Base-by-base conservation (phyloP, 306 rosid genomes). In the Acmispon strigosus region DNA sequence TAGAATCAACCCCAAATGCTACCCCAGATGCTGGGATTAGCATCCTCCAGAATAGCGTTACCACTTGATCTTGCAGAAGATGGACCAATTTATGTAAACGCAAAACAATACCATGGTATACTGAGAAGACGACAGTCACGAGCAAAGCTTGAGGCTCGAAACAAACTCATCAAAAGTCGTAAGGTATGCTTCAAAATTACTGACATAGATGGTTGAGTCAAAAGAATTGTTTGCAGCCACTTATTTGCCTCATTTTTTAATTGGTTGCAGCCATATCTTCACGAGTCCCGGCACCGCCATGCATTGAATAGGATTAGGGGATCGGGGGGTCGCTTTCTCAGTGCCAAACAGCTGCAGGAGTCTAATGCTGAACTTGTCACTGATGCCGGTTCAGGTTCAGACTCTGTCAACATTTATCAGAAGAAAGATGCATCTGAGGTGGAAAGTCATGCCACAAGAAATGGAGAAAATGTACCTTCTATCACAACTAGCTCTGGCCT, bases 101-200 rank as follows among this genome's bases (percentile, higher is more conserved):
- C 97, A 1, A 92, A 92, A 81, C 97, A 92, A 61, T 92, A 92
- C 77, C 96, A 83, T 59, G 97, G 97, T 61, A 92, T 92, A 82
- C 85, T 92, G 66, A 83, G 97, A 59, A 89, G 97, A 80, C 78
- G 97, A 67, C 90, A 92, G 69, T 92, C 91, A 3, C 96, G 97
- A 49, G 97, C 97, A 62, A 92, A 89, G 86, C 87, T 89, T 8
- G 96, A 92, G 84, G 94, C 91, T 74, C 88, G 83, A 61, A 92
- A 87, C 79, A 87, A 83, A 78, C 89, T 92, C 60, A 62, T 92
- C 27, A 92, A 86, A 81, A 61, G 67, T 58, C 90, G 96, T 7
- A 92, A 86, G 94, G 97, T 89, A 76, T 18, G 62, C 37, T 53
- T 41, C 48, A 36, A 36, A 32, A 29, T n/a, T n/a, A n/a, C n/a